A percentile compares a stretch with the other conserved stretches of the same genome.
Evolutionary conservation across 2,329 filamentous ascomycete genomes (phyloP).

Genomic region (Tolypocladium sp.): DNA sequence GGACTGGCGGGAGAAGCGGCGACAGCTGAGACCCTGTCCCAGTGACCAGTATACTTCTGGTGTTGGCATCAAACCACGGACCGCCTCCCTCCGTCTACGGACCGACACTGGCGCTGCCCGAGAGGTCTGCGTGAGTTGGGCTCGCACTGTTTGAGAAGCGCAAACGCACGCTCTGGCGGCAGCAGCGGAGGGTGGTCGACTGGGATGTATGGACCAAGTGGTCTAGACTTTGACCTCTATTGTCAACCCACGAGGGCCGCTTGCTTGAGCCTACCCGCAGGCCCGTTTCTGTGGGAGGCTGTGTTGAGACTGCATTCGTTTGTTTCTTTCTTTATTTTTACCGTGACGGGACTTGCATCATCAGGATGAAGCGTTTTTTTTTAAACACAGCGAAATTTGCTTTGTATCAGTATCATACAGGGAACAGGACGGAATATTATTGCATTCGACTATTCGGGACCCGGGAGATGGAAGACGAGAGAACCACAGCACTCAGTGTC

Average conservation of each 20-base stretch:
- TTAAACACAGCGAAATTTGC: conserved; percentile 5
- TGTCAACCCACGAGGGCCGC: background rate
- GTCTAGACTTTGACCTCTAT: background rate
- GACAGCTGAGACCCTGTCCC: conserved; percentile 1
- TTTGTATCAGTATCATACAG: conserved; percentile 1
- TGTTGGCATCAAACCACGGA: background rate
- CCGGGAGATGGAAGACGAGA: background rate
- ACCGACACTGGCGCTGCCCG: background rate
- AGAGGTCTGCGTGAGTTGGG: background rate
- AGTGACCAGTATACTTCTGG: background rate
- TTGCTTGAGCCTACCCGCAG: background rate
- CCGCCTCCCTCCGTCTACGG: background rate
- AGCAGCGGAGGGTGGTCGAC: background rate
- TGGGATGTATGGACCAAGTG: background rate
- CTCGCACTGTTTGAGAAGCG: background rate
- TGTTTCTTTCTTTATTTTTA: background rate
- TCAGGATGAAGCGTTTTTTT: conserved; percentile 3
- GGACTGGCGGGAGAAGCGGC: conserved; percentile 9
- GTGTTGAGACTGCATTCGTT: background rate
- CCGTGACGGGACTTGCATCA: background rate
- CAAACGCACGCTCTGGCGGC: background rate
- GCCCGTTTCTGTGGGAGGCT: background rate
- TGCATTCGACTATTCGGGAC: background rate
- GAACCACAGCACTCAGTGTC: background rate
- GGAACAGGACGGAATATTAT: background rate